Conservation (phyloP, 192 early-diverging fungal genomes). For the Chytriomyces sp. region DNA sequence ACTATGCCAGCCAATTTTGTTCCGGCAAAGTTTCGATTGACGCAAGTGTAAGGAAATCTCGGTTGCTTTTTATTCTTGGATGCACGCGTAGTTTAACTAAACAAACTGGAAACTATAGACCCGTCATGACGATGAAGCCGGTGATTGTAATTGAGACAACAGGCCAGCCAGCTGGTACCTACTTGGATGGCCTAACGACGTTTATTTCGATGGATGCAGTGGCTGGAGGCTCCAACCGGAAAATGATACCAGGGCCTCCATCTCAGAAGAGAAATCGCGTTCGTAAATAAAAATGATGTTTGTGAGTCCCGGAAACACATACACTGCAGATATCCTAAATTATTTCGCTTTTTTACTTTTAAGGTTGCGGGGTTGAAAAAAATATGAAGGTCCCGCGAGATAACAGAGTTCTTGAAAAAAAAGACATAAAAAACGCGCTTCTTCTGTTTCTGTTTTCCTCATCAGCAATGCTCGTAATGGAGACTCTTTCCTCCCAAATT, state of each 20-base stretch:
- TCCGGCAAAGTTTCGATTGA: constrained; percentile 11
- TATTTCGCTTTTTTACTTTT: not conserved
- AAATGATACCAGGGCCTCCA: not conserved
- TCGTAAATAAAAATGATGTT: not conserved
- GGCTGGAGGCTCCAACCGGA: not conserved
- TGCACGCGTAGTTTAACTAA: too few relatives aligned
- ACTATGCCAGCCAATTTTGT: not conserved
- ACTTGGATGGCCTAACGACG: constrained; percentile 12
- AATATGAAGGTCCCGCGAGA: not conserved
- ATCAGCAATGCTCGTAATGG: too few relatives aligned
- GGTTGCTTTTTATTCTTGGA: not conserved
- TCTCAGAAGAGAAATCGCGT: not conserved
- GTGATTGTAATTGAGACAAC: constrained; percentile 16
- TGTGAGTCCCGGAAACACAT: too few relatives aligned
- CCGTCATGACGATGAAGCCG: constrained; percentile 17
- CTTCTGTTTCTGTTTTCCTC: too few relatives aligned
- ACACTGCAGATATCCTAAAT: not conserved
- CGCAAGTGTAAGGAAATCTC: constrained; percentile 9
- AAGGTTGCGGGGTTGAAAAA: not conserved
- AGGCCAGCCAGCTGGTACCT: constrained; percentile 1
- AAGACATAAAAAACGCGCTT: too few relatives aligned
- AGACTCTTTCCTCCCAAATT: too few relatives aligned
- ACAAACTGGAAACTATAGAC: not conserved
- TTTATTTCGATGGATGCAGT: constrained; percentile 14
- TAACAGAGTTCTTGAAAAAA: not conserved